Percentiles rank a stretch among this genome's conserved stretches.
These are phyloP conservation scores for Prunus armeniaca DNA, from an alignment of 306 rosid genomes.

Conservation along the genomic window DNA sequence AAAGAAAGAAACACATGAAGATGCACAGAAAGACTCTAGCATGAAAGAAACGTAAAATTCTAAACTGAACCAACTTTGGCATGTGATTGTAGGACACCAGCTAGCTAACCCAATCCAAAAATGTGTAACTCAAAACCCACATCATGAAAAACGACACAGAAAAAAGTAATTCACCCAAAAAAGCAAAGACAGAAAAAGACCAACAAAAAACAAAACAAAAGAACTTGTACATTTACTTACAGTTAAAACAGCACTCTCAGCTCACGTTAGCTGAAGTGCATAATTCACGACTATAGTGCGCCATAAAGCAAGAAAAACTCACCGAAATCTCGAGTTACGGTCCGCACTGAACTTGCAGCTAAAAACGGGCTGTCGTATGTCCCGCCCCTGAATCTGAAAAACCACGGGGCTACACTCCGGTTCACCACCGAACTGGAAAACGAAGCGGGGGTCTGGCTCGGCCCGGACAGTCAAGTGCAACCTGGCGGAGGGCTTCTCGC, in stretches of 20 bases:
- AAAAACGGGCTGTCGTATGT: slow-evolving; percentile 80
- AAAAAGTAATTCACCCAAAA: background rate
- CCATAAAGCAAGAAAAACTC: background rate
- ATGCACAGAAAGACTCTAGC: background rate
- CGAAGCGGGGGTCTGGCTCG: slow-evolving; percentile 85
- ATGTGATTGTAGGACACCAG: slow-evolving; percentile 35
- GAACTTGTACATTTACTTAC: background rate
- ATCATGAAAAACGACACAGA: background rate
- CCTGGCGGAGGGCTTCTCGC: slow-evolving; percentile 37
- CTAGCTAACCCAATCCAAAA: slow-evolving; percentile 25
- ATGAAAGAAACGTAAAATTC: slow-evolving; percentile 33
- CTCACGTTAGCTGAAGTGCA: slow-evolving; percentile 3
- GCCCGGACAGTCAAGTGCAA: slow-evolving; percentile 65
- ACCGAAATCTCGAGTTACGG: slow-evolving; percentile 78
- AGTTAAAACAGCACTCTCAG: background rate
- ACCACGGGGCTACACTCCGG: slow-evolving; percentile 97
- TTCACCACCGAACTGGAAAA: slow-evolving; percentile 87
- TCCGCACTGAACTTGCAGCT: slow-evolving; percentile 94
- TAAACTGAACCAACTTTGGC: slow-evolving; percentile 29
- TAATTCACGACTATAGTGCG: background rate
- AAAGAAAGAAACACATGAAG: slow-evolving; percentile 3
- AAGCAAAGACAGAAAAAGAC: background rate
- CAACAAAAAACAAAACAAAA: background rate
- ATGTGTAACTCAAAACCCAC: slow-evolving; percentile 32
- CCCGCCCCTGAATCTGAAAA: slow-evolving; percentile 73